Evolutionary conservation across 176 grass and related monocot species (phyloP), one percentile per base, ranked within the genome.

Genomic region (Musa troglodytarum): DNA sequence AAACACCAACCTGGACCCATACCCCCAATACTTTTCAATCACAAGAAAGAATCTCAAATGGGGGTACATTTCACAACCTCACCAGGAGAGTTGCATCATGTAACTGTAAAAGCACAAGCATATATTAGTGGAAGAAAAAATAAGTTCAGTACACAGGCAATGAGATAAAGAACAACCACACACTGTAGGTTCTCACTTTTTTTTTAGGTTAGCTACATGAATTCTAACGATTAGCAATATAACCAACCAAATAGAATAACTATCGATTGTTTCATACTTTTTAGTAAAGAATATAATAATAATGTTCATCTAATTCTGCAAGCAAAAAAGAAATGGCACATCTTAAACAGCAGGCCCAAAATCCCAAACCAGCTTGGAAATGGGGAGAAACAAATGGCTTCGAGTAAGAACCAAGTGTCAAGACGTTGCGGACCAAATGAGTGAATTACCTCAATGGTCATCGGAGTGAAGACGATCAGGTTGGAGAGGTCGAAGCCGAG

Each of bases 401-500:
- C 11, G 53, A 10, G 2, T 10, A 71, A 20, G 13, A 51, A 71
- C 5, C 5, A 11, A 51, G 10, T 20, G 50, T 8, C 34, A 23
- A 19, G 57, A 17, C 55, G 19, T 43, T 43, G 11, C 2, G 13
- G 8, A 11, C 9, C 1, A 72, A 9, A 72, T 13, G 50, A 72
- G 4, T 14, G 13, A 11, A 74, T 79, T 54, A 97, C 94, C 94
- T 98, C 94, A 14, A 89, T 87, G 78, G 90, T 98, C 88, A 93
- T 93, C n/a, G 94, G 94, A 11, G 94, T 98, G 86, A 98, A 98
- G 34, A 98, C 84, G 0, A 98, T 80, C 8, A 98, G 82, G 56
- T 98, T 98, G 75, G 90, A 98, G 56, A 98, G 94, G 61, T 98
- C 65, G 63, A 90, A 98, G 3, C 81, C 88, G 9, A 98, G 90